Percentiles rank a stretch among this genome's conserved stretches.
phyloP scores from a whole-genome alignment of 148 eudicot genomes.

The Nepenthes gracilis region DNA sequence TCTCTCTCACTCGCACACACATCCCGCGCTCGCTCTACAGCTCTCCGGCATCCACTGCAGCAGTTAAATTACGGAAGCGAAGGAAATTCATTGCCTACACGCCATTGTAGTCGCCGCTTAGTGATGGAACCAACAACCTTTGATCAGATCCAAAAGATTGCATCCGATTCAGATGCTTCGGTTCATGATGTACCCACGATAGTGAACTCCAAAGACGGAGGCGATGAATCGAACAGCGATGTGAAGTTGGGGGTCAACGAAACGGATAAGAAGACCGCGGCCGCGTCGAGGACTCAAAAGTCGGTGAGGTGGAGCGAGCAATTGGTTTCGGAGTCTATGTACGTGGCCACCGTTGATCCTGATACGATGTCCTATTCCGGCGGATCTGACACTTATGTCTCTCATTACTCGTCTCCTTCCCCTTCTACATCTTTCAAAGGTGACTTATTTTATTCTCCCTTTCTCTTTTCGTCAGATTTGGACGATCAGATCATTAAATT shows the following conservation, averaged over 20 bases:
- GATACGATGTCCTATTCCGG: constrained; percentile 9
- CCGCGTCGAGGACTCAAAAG: constrained; percentile 19
- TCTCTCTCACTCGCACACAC: neutral
- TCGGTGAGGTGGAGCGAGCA: constrained; percentile 55
- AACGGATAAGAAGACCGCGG: constrained; percentile 1
- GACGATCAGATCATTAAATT: neutral
- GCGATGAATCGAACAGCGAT: neutral
- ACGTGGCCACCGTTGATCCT: constrained; percentile 16
- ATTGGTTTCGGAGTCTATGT: constrained; percentile 33
- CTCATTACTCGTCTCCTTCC: constrained; percentile 13
- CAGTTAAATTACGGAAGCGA: neutral
- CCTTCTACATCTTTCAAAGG: constrained; percentile 35
- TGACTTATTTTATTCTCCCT: constrained; percentile 4
- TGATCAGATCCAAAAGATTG: neutral
- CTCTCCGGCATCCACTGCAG: neutral
- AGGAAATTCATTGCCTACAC: neutral
- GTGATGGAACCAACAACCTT: constrained; percentile 2
- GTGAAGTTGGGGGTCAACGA: neutral
- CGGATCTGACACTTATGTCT: constrained; percentile 31
- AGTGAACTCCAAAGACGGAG: neutral
- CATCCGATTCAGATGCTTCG: neutral
- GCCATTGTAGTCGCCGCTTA: neutral
- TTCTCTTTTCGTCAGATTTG: neutral
- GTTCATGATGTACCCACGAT: neutral
- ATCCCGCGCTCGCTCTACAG: constrained; percentile 4